These are phyloP conservation scores for Fusarium sp. DNA, from an alignment of 2,329 filamentous ascomycete genomes.

Conservation along the genomic window DNA sequence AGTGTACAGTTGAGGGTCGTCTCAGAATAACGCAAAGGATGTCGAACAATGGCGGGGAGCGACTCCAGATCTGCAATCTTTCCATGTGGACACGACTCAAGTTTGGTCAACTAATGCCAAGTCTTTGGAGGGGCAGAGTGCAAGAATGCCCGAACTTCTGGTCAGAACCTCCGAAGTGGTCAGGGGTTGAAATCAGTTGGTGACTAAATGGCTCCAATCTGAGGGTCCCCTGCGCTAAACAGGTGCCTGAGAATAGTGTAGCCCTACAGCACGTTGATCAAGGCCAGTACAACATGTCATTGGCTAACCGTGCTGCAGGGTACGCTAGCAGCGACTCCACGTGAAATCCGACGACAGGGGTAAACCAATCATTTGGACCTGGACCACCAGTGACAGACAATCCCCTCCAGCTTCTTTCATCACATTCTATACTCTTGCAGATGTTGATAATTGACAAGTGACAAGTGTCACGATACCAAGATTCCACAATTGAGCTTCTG, in stretches of 20 bases:
- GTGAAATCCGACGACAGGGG: constrained; percentile 24
- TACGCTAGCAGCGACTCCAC: constrained; percentile 29
- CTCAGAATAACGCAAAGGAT: constrained; percentile 36
- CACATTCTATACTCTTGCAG: not conserved
- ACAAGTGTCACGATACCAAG: not conserved
- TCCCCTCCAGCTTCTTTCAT: not conserved
- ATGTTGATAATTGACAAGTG: too few species aligned
- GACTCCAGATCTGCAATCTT: constrained; percentile 42
- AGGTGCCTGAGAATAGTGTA: constrained; percentile 8
- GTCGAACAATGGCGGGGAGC: constrained; percentile 24
- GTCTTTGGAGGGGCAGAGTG: not conserved
- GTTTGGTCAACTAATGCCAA: constrained; percentile 1
- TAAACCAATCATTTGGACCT: constrained; percentile 9
- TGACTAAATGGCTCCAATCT: constrained; percentile 3
- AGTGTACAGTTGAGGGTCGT: not conserved
- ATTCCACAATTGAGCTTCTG: not conserved
- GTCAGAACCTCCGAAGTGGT: constrained; percentile 7
- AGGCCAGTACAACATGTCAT: constrained; percentile 16
- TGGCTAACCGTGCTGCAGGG: constrained; percentile 24
- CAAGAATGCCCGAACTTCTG: not conserved
- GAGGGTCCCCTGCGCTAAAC: not conserved
- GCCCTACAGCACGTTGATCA: constrained; percentile 27
- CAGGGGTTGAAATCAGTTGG: constrained; percentile 28
- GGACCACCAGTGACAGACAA: constrained; percentile 1
- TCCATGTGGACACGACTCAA: constrained; percentile 16